Evolutionary conservation across 2,329 filamentous ascomycete species (phyloP).

Genomic region (Fonsecaea erecta): DNA sequence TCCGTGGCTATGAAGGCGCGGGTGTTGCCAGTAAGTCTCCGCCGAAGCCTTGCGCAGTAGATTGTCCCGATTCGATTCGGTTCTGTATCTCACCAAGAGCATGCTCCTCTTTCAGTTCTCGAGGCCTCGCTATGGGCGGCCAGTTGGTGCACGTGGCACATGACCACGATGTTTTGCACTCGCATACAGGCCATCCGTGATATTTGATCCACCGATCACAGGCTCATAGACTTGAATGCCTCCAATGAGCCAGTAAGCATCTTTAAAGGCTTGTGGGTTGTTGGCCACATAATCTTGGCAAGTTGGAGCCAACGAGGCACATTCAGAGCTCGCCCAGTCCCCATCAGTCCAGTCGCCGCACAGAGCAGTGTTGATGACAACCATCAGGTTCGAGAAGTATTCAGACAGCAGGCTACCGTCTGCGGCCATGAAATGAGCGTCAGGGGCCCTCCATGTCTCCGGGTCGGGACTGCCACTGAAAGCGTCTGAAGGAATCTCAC

Average conservation of each 20-base stretch:
- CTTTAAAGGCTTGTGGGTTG: constrained; percentile 69
- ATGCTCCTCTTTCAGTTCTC: no score
- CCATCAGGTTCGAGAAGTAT: constrained; percentile 48
- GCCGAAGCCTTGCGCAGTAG: no score
- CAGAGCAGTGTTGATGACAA: constrained; percentile 59
- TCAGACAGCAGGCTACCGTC: constrained; percentile 47
- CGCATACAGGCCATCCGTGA: background rate
- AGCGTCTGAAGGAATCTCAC: constrained; percentile 52
- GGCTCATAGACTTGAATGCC: constrained; percentile 65
- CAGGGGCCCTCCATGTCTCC: constrained; percentile 51
- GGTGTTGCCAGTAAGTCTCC: no score
- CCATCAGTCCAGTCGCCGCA: constrained; percentile 61
- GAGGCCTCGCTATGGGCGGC: no score
- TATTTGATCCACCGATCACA: background rate
- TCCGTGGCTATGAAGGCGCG: no score
- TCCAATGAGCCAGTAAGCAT: constrained; percentile 77
- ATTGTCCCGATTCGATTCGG: background rate
- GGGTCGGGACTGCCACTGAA: constrained; percentile 45
- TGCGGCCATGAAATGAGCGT: constrained; percentile 48
- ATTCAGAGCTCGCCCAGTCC: constrained; percentile 59
- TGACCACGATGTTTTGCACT: background rate
- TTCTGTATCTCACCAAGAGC: background rate
- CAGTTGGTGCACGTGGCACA: background rate
- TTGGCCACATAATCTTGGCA: constrained; percentile 72
- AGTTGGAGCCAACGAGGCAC: constrained; percentile 61